Evolutionary conservation across 495 filamentous ascomycete genomes (phyloP).

Genomic region (Coniosporium apollinis): DNA sequence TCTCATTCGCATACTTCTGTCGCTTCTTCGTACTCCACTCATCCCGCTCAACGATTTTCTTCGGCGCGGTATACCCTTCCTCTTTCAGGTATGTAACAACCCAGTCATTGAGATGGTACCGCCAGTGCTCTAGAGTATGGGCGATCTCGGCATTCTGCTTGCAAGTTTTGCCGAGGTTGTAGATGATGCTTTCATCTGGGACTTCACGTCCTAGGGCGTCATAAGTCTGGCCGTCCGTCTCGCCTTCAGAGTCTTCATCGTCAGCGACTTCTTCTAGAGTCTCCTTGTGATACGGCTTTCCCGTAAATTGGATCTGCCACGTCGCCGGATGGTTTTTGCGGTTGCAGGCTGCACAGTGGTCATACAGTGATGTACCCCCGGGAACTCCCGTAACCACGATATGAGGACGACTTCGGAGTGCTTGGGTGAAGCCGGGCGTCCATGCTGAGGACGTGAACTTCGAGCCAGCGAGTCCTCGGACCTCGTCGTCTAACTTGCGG

Average conservation of each 20-base stretch:
- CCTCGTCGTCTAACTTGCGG: conserved; percentile 56
- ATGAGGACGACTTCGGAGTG: conserved; percentile 48
- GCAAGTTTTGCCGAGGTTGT: conserved; percentile 35
- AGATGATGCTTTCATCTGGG: conserved; percentile 14
- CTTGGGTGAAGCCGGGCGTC: conserved; percentile 45
- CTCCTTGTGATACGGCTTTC: conserved; percentile 51
- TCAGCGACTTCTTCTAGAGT: conserved; percentile 49
- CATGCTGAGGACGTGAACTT: conserved; percentile 62
- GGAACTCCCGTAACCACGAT: conserved; percentile 18
- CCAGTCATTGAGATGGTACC: conserved; percentile 51
- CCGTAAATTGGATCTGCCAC: conserved; percentile 41
- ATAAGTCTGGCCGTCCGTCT: conserved; percentile 17
- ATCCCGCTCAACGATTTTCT: conserved; percentile 38
- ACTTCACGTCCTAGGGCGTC: conserved; percentile 17
- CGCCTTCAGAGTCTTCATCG: conserved; percentile 26
- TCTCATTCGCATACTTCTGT: conserved; percentile 35
- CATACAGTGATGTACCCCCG: conserved; percentile 14
- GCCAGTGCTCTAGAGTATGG: conserved; percentile 61
- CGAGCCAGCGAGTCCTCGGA: conserved; percentile 46
- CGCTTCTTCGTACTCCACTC: conserved; percentile 34
- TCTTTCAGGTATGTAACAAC: conserved; percentile 42
- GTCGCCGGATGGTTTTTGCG: conserved; percentile 50
- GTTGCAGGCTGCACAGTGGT: conserved; percentile 63
- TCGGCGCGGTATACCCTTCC: conserved; percentile 34
- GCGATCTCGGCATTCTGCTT: conserved; percentile 49